phyloP scores from a whole-genome alignment of 2,329 filamentous ascomycete genomes.

The Calonectria pteridis region DNA sequence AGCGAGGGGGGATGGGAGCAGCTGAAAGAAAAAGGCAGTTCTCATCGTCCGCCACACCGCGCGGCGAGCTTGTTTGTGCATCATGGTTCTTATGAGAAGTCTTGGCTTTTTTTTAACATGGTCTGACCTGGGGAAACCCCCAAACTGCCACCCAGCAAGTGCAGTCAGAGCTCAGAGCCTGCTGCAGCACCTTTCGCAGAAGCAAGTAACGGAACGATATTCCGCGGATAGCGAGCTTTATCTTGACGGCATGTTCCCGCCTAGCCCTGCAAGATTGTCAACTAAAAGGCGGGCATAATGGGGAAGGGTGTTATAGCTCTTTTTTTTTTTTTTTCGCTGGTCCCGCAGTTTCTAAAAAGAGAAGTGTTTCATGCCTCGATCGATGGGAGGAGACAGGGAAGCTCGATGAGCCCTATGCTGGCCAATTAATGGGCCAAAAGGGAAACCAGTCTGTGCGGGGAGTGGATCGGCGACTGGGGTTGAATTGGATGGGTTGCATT shows the following conservation, averaged over 20 bases:
- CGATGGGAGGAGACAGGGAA: not conserved
- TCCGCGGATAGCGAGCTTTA: not conserved
- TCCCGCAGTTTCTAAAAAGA: not conserved
- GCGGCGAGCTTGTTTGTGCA: not conserved
- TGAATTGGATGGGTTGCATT: not conserved
- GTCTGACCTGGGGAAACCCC: not conserved
- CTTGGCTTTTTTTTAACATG: not conserved
- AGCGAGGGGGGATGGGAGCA: not conserved
- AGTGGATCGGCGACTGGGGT: not conserved
- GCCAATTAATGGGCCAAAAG: not conserved
- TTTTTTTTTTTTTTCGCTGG: not conserved
- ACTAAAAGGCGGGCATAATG: not conserved
- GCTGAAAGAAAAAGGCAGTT: not conserved
- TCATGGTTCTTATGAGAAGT: conserved; percentile 1
- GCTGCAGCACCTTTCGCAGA: not conserved
- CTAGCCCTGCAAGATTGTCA: not conserved
- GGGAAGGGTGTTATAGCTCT: not conserved
- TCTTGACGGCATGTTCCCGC: not conserved
- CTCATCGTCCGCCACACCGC: not conserved
- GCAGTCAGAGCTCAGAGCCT: not conserved
- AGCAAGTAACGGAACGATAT: not conserved
- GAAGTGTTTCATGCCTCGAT: not conserved
- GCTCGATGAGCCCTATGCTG: not conserved
- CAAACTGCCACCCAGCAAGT: not conserved
- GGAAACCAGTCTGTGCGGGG: not conserved